Conservation (phyloP, 2,329 filamentous ascomycete species). For the Volutella citrinella region DNA sequence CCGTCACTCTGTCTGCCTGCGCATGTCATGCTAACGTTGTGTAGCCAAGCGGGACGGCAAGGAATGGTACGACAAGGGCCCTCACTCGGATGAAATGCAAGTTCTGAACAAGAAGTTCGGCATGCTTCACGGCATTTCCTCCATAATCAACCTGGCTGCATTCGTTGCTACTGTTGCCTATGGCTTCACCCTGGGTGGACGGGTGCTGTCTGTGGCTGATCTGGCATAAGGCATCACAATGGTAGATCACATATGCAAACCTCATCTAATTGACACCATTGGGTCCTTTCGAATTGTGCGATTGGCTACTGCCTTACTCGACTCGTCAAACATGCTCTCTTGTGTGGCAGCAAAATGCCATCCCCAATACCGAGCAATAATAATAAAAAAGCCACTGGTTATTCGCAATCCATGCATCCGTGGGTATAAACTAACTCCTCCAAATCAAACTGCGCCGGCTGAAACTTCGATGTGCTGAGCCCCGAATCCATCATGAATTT, state of each 20-base stretch:
- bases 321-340: no score
- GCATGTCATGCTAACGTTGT: no score
- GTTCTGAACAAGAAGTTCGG: conserved; percentile 76
- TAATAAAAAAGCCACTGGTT: no score
- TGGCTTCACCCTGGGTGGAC: conserved; percentile 68
- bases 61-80: conserved; percentile 73
- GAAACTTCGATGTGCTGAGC: conserved; percentile 2
- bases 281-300: no score
- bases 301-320: conserved; percentile 10
- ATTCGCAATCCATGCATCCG: conserved; percentile 20
- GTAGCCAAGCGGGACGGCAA: conserved; percentile 84
- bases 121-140: conserved; percentile 76
- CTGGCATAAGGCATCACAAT: conserved; percentile 24
- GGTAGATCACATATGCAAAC: no score
- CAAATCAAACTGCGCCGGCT: conserved; percentile 16
- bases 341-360: no score
- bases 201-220: conserved; percentile 45
- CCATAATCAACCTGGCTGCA: conserved; percentile 71
- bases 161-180: conserved; percentile 72
- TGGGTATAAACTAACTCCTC: conserved; percentile 22
- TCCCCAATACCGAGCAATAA: no score
- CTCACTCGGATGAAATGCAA: conserved; percentile 83
- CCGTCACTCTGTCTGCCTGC: not conserved
- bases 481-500: not conserved
- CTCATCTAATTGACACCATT: no score